Percentiles rank a stretch among this genome's conserved stretches.
Evolutionary conservation across 768 basidiomycete species (phyloP).

Genomic region (Chiua virens): DNA sequence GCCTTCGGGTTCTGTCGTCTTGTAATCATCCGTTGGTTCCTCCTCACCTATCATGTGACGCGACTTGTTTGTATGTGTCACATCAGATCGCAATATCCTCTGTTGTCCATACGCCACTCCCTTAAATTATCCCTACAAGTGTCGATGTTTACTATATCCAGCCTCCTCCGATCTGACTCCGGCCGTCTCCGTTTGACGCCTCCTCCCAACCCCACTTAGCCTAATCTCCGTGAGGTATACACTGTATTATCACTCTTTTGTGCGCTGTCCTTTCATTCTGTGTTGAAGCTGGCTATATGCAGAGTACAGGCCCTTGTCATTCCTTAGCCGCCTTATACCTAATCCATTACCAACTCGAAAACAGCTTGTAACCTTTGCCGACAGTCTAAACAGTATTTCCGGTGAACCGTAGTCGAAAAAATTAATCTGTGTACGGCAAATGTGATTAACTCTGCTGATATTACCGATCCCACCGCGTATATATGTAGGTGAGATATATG

Average conservation of each 20-base stretch:
- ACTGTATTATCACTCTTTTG: conserved; percentile 28
- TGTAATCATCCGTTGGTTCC: conserved; percentile 12
- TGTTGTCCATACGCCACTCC: neutral
- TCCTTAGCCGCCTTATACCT: neutral
- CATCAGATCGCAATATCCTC: conserved; percentile 2
- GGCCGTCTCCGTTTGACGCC: conserved; percentile 8
- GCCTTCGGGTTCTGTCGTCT: conserved; percentile 9
- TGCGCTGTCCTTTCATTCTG: no score
- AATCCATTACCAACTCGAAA: no score
- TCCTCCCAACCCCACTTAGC: conserved; percentile 1
- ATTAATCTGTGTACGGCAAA: no score
- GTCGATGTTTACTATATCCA: conserved; percentile 13
- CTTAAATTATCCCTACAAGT: conserved; percentile 13
- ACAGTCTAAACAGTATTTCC: no score
- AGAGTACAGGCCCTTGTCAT: conserved; percentile 16
- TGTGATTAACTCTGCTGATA: no score
- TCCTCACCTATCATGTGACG: conserved; percentile 8
- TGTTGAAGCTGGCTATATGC: conserved; percentile 11
- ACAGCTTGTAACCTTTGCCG: no score
- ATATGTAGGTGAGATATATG: no score
- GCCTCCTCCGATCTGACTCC: neutral
- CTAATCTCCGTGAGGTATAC: conserved; percentile 16
- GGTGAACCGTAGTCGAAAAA: no score
- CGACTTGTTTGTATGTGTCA: conserved; percentile 17
- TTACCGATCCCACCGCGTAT: no score